These are phyloP conservation scores for Pythium folliculosum DNA, from an alignment of 352 stramenopile genomes.

Conservation along the genomic window DNA sequence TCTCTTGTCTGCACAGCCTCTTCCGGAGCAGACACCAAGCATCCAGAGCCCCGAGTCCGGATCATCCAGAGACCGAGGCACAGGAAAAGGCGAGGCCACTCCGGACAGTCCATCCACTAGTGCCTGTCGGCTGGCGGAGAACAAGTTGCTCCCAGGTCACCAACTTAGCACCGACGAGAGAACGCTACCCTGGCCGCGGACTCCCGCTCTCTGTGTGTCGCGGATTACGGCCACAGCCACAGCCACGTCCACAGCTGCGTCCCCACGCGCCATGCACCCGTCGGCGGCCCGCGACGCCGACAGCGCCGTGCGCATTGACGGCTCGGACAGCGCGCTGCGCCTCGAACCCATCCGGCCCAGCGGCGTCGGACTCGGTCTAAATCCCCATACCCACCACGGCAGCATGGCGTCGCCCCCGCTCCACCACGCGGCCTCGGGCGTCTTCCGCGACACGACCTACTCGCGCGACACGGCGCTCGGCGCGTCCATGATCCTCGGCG, in stretches of 20 bases:
- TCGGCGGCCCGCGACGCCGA: neutral
- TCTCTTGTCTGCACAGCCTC: conserved; percentile 1
- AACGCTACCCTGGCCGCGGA: too few relatives aligned
- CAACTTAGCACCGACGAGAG: too few relatives aligned
- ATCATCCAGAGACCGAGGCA: conserved; percentile 1
- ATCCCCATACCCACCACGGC: neutral
- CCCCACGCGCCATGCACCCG: conserved; percentile 9
- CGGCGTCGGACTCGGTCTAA: conserved; percentile 12
- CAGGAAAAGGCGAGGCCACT: neutral
- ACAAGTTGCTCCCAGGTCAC: too few relatives aligned
- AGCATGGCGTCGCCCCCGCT: conserved; percentile 20
- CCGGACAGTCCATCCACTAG: too few relatives aligned
- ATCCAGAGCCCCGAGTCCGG: conserved; percentile 7
- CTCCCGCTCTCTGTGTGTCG: too few relatives aligned
- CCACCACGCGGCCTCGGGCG: neutral
- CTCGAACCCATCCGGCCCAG: conserved; percentile 31
- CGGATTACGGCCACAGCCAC: too few relatives aligned
- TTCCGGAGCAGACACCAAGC: conserved; percentile 16
- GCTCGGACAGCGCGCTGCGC: conserved; percentile 26
- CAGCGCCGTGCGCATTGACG: conserved; percentile 28
- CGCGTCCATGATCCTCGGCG: conserved; percentile 20
- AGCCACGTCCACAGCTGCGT: too few relatives aligned
- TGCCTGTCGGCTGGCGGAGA: too few relatives aligned
- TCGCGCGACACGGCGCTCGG: conserved; percentile 14
- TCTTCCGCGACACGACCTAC: conserved; percentile 7